Percentiles rank a stretch among this genome's conserved stretches.
phyloP scores from a whole-genome alignment of 352 stramenopile species.

The Pythium folliculosum region DNA sequence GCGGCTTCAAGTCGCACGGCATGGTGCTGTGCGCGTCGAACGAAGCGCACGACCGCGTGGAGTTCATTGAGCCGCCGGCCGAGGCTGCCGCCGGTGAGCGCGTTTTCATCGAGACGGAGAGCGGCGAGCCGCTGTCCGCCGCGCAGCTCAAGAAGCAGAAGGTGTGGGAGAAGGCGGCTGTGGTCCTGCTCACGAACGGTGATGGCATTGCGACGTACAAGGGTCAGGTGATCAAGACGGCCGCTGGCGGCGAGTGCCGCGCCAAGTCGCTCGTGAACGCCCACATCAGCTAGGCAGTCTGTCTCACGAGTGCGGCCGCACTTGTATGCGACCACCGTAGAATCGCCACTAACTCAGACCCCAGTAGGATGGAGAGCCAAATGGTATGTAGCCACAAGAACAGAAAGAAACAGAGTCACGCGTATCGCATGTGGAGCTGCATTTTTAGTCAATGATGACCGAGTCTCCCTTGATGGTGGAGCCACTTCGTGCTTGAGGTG shows the following conservation, averaged over 20 bases:
- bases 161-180: constrained; percentile 74
- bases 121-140: constrained; percentile 67
- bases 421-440: too few species aligned
- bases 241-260: constrained; percentile 57
- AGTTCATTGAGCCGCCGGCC: constrained; percentile 93
- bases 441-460: too few species aligned
- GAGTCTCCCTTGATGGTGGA: too few species aligned
- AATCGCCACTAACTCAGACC: too few species aligned
- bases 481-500: background rate
- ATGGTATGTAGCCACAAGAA: too few species aligned
- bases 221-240: constrained; percentile 70
- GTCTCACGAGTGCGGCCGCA: background rate
- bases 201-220: constrained; percentile 81
- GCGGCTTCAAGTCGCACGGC: constrained; percentile 94
- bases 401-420: too few species aligned
- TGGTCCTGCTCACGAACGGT: constrained; percentile 70
- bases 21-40: constrained; percentile 97
- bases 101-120: constrained; percentile 83
- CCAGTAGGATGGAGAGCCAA: too few species aligned
- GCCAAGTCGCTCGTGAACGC: constrained; percentile 64
- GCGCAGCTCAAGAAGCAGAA: constrained; percentile 90
- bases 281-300: constrained; percentile 63
- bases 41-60: constrained; percentile 89
- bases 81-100: constrained; percentile 92
- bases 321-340: too few species aligned